A percentile compares a stretch with the other conserved stretches of the same genome.
phyloP scores from a whole-genome alignment of 192 early-diverging fungal genomes.

The Fimicolochytrium jonesii region DNA sequence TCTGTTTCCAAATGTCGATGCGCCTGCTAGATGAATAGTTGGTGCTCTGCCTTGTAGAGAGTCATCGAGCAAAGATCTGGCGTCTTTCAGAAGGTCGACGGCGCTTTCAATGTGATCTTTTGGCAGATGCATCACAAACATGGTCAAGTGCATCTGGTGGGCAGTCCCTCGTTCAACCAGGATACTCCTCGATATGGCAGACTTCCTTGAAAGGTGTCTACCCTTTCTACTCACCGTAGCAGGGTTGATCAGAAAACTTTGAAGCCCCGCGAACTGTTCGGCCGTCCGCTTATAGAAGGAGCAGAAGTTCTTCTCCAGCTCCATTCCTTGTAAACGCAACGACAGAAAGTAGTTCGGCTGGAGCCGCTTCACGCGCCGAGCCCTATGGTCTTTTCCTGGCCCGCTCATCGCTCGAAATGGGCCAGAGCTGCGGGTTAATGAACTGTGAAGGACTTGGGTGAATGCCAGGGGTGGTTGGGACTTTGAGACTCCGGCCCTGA shows the following conservation, averaged over 20 bases:
- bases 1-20: background rate
- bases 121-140: background rate
- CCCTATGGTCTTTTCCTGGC: too few species aligned
- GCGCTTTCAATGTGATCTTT: background rate
- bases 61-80: too few species aligned
- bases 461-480: too few species aligned
- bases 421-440: too few species aligned
- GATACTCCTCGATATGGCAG: too few species aligned
- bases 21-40: too few species aligned
- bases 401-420: too few species aligned
- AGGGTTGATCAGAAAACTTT: background rate
- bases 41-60: too few species aligned
- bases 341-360: slow-evolving; percentile 10
- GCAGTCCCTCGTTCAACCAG: background rate
- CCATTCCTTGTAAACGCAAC: background rate
- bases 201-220: background rate
- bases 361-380: too few species aligned
- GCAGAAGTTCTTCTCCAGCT: background rate
- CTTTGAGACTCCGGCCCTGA: too few species aligned
- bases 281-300: background rate
- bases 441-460: too few species aligned
- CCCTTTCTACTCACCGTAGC: background rate
- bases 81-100: background rate
- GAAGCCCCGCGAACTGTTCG: background rate
- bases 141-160: background rate